These are phyloP conservation scores for Gnetum montanum DNA, from an alignment of 75 land plant species.

Conservation along the genomic window DNA sequence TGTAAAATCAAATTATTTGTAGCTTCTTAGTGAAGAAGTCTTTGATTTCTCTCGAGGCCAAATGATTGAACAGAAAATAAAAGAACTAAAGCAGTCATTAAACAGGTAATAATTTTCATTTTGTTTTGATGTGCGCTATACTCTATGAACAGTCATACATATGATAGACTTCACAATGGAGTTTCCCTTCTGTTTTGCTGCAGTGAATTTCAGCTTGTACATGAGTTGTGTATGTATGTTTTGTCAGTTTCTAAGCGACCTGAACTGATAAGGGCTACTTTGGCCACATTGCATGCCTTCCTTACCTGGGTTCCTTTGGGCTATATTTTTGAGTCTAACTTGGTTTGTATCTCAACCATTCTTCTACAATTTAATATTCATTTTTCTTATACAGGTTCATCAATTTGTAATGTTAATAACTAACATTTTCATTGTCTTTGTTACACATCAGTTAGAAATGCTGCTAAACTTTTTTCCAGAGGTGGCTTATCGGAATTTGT, in stretches of 20 bases:
- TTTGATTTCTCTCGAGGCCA: conserved; percentile 98
- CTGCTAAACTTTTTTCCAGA: conserved; percentile 82
- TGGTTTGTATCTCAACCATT: conserved; percentile 45
- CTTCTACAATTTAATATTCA: too few relatives aligned
- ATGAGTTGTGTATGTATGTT: conserved; percentile 93
- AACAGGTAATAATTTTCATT: conserved; percentile 49
- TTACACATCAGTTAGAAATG: conserved; percentile 59
- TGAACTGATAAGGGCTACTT: conserved; percentile 88
- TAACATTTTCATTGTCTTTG: not conserved
- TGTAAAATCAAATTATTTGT: conserved; percentile 10
- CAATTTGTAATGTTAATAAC: conserved; percentile 7
- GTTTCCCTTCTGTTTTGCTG: conserved; percentile 2
- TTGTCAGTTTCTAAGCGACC: conserved; percentile 83
- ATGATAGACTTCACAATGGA: too few relatives aligned
- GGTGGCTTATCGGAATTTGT: conserved; percentile 71
- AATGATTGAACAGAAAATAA: conserved; percentile 95
- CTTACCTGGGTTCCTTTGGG: conserved; percentile 97
- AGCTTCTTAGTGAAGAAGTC: conserved; percentile 99
- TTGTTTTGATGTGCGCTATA: too few relatives aligned
- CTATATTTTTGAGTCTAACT: conserved; percentile 84
- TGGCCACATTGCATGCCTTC: conserved; percentile 92
- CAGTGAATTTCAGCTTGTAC: conserved; percentile 98
- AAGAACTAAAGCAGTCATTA: conserved; percentile 87
- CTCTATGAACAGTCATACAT: too few relatives aligned
- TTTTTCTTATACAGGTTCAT: too few relatives aligned